These are phyloP conservation scores for Sphaerulina vaccinii DNA, from an alignment of 2,329 filamentous ascomycete genomes.

Conservation along the genomic window DNA sequence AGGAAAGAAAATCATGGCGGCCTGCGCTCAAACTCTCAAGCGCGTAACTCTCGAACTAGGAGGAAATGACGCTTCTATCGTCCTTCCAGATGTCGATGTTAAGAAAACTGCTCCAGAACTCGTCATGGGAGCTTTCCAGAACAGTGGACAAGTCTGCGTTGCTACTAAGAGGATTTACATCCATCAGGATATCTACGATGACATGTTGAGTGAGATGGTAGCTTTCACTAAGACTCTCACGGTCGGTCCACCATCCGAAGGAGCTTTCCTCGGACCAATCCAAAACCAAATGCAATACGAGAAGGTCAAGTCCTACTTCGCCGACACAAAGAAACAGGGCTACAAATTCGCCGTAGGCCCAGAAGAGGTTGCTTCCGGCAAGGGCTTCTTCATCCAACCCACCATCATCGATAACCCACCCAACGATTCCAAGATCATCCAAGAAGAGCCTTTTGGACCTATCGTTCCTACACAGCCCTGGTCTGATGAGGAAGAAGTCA, in stretches of 20 bases:
- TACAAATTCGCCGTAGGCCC: constrained; percentile 57
- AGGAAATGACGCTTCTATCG: constrained; percentile 62
- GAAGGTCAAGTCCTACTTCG: constrained; percentile 46
- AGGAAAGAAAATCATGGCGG: constrained; percentile 61
- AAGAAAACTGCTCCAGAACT: constrained; percentile 50
- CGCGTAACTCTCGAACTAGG: constrained; percentile 61
- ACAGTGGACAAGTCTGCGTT: constrained; percentile 59
- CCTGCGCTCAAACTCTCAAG: constrained; percentile 58
- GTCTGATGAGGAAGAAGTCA: constrained; percentile 48
- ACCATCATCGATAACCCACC: constrained; percentile 51
- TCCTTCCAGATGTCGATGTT: constrained; percentile 59
- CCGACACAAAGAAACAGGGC: constrained; percentile 39
- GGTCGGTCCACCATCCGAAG: constrained; percentile 42
- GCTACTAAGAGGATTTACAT: constrained; percentile 58
- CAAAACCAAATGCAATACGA: constrained; percentile 60
- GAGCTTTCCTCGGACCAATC: constrained; percentile 56
- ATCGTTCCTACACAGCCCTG: constrained; percentile 50
- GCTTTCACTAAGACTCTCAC: constrained; percentile 47
- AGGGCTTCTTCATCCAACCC: constrained; percentile 44
- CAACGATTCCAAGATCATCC: constrained; percentile 41
- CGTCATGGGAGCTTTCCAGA: constrained; percentile 55
- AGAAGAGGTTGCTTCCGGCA: constrained; percentile 46
- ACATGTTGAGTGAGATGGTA: constrained; percentile 50
- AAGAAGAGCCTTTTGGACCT: constrained; percentile 54
- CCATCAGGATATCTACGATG: constrained; percentile 53